phyloP scores from a whole-genome alignment of 1,139 yeast genomes.

The Debaryomyces udenii region DNA sequence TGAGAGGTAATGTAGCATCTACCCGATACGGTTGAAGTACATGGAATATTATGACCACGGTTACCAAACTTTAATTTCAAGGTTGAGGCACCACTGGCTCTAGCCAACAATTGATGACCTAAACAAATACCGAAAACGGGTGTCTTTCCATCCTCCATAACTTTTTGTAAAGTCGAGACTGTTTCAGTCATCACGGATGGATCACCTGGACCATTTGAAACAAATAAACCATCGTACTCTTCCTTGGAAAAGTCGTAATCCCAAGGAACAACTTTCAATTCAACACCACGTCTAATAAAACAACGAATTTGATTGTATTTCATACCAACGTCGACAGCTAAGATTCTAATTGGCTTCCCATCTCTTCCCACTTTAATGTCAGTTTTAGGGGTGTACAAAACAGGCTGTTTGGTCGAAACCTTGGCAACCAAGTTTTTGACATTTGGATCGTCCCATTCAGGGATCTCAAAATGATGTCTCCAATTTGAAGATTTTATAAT shows the following conservation, averaged over 20 bases:
- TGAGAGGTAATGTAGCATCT: slow-evolving; percentile 98
- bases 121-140: slow-evolving; percentile 97
- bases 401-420: slow-evolving; percentile 80
- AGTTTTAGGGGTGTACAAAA: slow-evolving; percentile 61
- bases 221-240: slow-evolving; percentile 89
- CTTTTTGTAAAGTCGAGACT: slow-evolving; percentile 59
- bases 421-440: slow-evolving; percentile 86
- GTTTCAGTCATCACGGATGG: slow-evolving; percentile 81
- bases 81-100: slow-evolving; percentile 95
- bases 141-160: slow-evolving; percentile 62
- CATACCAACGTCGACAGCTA: slow-evolving; percentile 97
- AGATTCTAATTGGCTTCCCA: slow-evolving; percentile 78
- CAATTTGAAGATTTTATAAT: slow-evolving; percentile 43
- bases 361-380: slow-evolving; percentile 58
- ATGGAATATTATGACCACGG: slow-evolving; percentile 99
- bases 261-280: slow-evolving; percentile 95
- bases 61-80: slow-evolving; percentile 95
- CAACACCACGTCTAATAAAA: slow-evolving; percentile 94
- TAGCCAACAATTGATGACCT: slow-evolving; percentile 96
- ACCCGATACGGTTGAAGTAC: slow-evolving; percentile 90
- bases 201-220: slow-evolving; percentile 99
- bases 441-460: slow-evolving; percentile 95
- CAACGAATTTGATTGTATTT: slow-evolving; percentile 97
- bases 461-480: slow-evolving; percentile 67
- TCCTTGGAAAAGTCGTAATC: slow-evolving; percentile 80